phyloP scores from a whole-genome alignment of 768 basidiomycete genomes.

The Pisolithus sp. region DNA sequence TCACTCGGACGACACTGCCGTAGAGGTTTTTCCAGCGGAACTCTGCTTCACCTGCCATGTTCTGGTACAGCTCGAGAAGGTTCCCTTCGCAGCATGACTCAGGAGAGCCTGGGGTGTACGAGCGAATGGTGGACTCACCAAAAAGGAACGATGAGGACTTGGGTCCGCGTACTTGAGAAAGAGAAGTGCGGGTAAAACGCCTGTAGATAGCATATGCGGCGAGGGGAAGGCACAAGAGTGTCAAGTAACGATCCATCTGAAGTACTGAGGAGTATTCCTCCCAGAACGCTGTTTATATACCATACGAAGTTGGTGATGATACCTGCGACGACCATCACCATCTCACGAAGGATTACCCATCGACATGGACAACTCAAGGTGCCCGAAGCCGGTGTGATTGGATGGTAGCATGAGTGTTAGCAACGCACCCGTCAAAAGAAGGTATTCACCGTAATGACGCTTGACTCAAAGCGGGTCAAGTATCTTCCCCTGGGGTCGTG shows the following conservation, averaged over 20 bases:
- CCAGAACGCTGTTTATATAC: no score
- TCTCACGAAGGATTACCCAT: no score
- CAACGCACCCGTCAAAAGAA: no score
- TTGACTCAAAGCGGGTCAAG: no score
- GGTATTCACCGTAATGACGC: no score
- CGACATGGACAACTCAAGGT: no score
- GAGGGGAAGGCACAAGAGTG: neutral
- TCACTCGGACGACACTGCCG: conserved; percentile 24
- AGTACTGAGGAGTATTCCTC: no score
- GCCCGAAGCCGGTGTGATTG: no score
- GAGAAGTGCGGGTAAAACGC: neutral
- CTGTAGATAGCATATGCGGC: conserved; percentile 4
- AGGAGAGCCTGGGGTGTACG: neutral
- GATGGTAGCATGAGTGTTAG: no score
- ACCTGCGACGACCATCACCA: no score
- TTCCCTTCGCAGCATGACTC: conserved; percentile 18
- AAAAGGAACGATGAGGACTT: conserved; percentile 4
- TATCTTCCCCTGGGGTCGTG: no score
- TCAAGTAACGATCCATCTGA: neutral
- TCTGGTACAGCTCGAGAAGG: conserved; percentile 23
- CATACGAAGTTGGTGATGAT: no score
- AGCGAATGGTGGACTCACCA: neutral
- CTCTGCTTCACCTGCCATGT: conserved; percentile 19
- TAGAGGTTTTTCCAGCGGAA: conserved; percentile 27
- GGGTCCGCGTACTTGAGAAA: conserved; percentile 1